A percentile compares a stretch with the other conserved stretches of the same genome.
Conservation (phyloP, 768 basidiomycete species). For the Mycena chlorophos region DNA sequence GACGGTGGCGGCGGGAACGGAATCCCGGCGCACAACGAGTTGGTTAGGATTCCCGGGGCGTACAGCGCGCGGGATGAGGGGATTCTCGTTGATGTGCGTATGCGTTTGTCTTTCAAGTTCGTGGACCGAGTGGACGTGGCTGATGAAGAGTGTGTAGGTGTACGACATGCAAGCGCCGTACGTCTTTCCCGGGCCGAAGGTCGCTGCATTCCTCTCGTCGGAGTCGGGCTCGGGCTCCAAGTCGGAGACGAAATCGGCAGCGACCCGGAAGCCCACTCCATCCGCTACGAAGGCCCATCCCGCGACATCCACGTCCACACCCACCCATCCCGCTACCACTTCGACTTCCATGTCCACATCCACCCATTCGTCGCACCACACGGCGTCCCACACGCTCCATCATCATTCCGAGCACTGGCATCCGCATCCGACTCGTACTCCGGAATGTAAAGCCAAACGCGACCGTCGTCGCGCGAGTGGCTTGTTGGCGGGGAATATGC, state of each 20-base stretch:
- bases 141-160: background rate
- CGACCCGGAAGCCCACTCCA: no score
- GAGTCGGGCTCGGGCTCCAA: background rate
- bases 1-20: constrained; percentile 32
- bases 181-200: constrained; percentile 37
- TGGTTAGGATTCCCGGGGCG: constrained; percentile 32
- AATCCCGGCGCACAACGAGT: constrained; percentile 26
- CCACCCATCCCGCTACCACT: no score
- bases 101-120: no score
- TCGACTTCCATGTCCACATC: no score
- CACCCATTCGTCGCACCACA: no score
- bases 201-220: constrained; percentile 30
- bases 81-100: constrained; percentile 35
- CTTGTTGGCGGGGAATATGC: no score
- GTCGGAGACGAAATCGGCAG: background rate
- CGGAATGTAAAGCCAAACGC: background rate
- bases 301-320: no score
- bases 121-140: background rate
- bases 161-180: constrained; percentile 25
- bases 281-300: no score
- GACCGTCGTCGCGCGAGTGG: background rate
- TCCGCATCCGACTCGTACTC: background rate
- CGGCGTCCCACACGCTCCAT: no score
- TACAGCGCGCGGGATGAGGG: constrained; percentile 21
- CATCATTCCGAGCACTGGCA: no score